Evolutionary conservation across 2,329 filamentous ascomycete genomes (phyloP).

Genomic region (Aspergillus caelatus): DNA sequence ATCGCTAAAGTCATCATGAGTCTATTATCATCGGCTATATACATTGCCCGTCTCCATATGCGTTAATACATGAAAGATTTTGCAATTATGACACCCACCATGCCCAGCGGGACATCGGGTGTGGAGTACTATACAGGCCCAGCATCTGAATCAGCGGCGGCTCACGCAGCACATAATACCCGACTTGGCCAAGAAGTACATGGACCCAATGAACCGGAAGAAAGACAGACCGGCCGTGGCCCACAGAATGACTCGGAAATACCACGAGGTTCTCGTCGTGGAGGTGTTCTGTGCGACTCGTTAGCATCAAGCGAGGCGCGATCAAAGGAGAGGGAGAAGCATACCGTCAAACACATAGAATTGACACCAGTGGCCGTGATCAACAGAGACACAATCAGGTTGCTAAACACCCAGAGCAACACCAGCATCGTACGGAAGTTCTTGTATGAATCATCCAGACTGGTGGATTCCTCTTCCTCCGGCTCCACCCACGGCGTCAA

Average conservation of each 20-base stretch:
- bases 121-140: conserved; percentile 1
- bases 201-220: conserved; percentile 87
- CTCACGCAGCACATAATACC: conserved; percentile 85
- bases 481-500: conserved; percentile 78
- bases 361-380: conserved; percentile 88
- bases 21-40: conserved; percentile 8
- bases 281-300: conserved; percentile 59
- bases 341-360: conserved; percentile 81
- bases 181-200: conserved; percentile 92
- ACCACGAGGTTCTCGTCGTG: conserved; percentile 75
- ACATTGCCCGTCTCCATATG: conserved; percentile 3
- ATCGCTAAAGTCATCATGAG: conserved; percentile 3
- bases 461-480: conserved; percentile 73
- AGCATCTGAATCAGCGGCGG: conserved; percentile 5
- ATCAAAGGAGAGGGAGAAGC: conserved; percentile 41
- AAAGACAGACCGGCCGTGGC: conserved; percentile 81
- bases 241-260: conserved; percentile 91
- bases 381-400: conserved; percentile 70
- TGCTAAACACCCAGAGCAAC: conserved; percentile 94
- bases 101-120: neutral
- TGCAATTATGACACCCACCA: conserved; percentile 1
- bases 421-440: conserved; percentile 97
- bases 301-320: neutral
- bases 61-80: conserved; percentile 5
- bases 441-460: conserved; percentile 95